Evolutionary conservation across 768 basidiomycete species (phyloP).

Genomic region (Suillus weaverae): DNA sequence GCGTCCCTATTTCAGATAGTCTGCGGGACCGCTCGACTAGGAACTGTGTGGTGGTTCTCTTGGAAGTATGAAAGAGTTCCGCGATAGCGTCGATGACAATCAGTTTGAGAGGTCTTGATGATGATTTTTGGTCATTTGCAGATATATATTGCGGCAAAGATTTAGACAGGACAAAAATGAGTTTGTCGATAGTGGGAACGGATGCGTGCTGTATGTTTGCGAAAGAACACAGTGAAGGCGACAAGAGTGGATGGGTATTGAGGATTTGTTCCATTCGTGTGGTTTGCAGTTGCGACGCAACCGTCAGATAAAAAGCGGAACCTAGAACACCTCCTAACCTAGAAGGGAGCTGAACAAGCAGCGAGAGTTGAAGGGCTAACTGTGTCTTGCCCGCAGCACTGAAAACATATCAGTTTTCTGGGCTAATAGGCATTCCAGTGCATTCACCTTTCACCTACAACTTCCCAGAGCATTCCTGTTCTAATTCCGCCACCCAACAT

Average conservation of each 20-base stretch:
- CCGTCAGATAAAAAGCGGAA: constrained; percentile 76
- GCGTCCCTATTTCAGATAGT: constrained; percentile 63
- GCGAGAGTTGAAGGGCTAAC: constrained; percentile 78
- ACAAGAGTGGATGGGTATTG: constrained; percentile 48
- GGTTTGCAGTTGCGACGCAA: constrained; percentile 69
- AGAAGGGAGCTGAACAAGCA: constrained; percentile 71
- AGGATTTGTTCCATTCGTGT: constrained; percentile 66
- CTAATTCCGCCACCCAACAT: constrained; percentile 78
- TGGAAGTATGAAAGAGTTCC: constrained; percentile 73
- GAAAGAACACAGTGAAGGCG: constrained; percentile 45
- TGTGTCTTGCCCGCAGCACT: constrained; percentile 97
- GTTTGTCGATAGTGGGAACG: constrained; percentile 51
- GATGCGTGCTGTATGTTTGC: constrained; percentile 62
- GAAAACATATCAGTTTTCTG: constrained; percentile 12
- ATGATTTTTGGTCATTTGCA: constrained; percentile 27
- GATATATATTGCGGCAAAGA: constrained; percentile 55
- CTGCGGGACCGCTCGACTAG: constrained; percentile 74
- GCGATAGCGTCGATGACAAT: constrained; percentile 87
- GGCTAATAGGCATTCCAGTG: constrained; percentile 3
- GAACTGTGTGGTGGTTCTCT: constrained; percentile 57
- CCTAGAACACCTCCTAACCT: constrained; percentile 59
- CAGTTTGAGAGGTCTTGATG: constrained; percentile 64
- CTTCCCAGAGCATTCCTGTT: constrained; percentile 82
- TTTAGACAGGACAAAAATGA: constrained; percentile 55
- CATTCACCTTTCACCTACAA: constrained; percentile 83